Conservation (phyloP, 1,284 basidiomycete genomes). For the Pseudozyma hubeiensis region DNA sequence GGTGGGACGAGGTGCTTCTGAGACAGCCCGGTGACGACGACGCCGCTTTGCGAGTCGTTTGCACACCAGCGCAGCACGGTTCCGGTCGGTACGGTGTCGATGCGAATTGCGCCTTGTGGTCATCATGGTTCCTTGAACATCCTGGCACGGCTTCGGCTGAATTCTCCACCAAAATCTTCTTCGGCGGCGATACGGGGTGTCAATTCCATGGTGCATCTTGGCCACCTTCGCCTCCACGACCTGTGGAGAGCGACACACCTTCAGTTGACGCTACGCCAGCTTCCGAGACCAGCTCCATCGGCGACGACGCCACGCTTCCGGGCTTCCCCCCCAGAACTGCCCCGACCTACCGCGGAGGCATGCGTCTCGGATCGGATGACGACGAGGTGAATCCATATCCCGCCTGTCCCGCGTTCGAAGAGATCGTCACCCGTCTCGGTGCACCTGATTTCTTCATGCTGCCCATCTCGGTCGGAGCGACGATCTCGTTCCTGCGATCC, state of each 20-base stretch:
- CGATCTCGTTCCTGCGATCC: conserved; percentile 60
- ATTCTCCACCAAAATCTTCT: conserved; percentile 40
- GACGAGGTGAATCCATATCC: conserved; percentile 34
- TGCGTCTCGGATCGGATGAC: conserved; percentile 13
- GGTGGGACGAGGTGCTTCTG: conserved; percentile 62
- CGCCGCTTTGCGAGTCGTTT: conserved; percentile 34
- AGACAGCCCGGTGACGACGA: conserved; percentile 3
- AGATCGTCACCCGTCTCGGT: conserved; percentile 53
- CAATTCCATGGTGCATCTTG: conserved; percentile 53
- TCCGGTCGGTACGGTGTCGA: conserved; percentile 62
- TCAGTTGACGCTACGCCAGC: conserved; percentile 8
- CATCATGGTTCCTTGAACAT: conserved; percentile 60
- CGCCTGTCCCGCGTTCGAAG: conserved; percentile 60
- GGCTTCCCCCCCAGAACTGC: neutral
- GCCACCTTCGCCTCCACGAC: conserved; percentile 31
- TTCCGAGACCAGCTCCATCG: conserved; percentile 10
- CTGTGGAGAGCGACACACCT: conserved; percentile 2
- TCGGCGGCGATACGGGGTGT: conserved; percentile 66
- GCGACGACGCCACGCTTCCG: conserved; percentile 10
- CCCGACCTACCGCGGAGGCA: conserved; percentile 27
- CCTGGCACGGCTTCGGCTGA: neutral
- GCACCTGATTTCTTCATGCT: conserved; percentile 56
- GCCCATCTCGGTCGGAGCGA: conserved; percentile 66
- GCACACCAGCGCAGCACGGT: conserved; percentile 66
- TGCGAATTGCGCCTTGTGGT: conserved; percentile 56